A percentile compares a stretch with the other conserved stretches of the same genome.
Evolutionary conservation across 2,329 filamentous ascomycete genomes (phyloP).

Genomic region (Dactylonectria estremocensis): DNA sequence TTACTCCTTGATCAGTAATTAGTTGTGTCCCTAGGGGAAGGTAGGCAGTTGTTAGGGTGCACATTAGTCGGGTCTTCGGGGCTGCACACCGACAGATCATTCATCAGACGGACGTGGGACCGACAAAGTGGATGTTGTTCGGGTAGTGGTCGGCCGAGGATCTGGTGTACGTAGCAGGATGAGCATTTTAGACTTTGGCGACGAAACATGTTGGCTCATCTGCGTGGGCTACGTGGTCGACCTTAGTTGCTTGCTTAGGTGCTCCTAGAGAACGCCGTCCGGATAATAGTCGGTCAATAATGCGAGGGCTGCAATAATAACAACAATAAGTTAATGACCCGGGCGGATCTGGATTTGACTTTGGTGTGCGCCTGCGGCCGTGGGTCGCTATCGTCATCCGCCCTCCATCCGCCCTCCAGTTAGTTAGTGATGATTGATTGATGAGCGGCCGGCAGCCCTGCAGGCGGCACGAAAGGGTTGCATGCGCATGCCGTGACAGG

Average conservation of each 20-base stretch:
- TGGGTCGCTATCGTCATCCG: conserved; percentile 22
- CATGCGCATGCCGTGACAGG: conserved; percentile 25
- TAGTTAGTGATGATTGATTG: conserved; percentile 5
- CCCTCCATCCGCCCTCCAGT: conserved; percentile 1
- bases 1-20: too few relatives aligned
- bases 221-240: conserved; percentile 9
- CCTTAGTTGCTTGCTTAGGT: not conserved
- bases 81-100: too few relatives aligned
- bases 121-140: not conserved
- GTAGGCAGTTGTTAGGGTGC: too few relatives aligned
- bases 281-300: conserved; percentile 7
- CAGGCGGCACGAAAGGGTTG: conserved; percentile 29
- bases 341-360: conserved; percentile 1
- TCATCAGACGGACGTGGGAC: not conserved
- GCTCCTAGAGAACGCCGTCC: not conserved
- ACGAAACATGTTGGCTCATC: conserved; percentile 36
- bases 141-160: conserved; percentile 16
- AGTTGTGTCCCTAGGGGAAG: too few relatives aligned
- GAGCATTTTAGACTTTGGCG: conserved; percentile 45
- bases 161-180: conserved; percentile 2
- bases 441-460: conserved; percentile 5
- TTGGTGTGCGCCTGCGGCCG: not conserved
- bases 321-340: not conserved
- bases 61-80: too few relatives aligned
- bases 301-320: conserved; percentile 5